Evolutionary conservation across 768 basidiomycete genomes (phyloP), one percentile per base, ranked within the genome.

Genomic region (Suillus variegatus): DNA sequence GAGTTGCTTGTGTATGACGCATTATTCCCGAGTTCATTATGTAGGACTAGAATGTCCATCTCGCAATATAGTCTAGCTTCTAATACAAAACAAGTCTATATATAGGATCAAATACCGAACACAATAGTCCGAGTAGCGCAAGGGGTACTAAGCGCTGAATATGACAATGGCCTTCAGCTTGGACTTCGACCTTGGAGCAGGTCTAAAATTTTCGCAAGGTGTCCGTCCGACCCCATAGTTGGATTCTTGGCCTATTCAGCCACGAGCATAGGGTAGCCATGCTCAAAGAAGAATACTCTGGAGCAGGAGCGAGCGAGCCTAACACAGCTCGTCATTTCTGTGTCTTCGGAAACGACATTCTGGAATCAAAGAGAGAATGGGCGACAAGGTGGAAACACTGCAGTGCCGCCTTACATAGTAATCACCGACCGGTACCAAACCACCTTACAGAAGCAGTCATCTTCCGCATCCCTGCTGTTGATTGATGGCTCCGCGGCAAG

Each of bases 281-380:
- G 90, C 4, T 82, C 87, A 66, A 92, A 90, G 32, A 32, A 32
- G 32, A 81, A 90, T 84, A 82, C n/a, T 82, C 74, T 7, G 86
- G 85, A 3, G 82, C 84, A 5, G 82, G 70, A 0, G 89, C 87
- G 1, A 90, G 81, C 0, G 80, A 76, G 1, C 85, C 81, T 6
- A 90, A 80, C 4, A 84, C 85, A 57, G 79, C 78, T 51, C 74
- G 75, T 86, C 88, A 90, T 65, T 80, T 65, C 32, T 76, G 79
- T 12, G 80, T 78, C 63, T 76, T 79, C 7, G 84, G 75, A 46
- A 43, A 47, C 6, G 18, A 55, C 35, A 55, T 55, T 32, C 52
- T 35, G 32, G 22, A 49, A 13, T 25, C 13, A 22, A 49, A 22
- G 13, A 25, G 47, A 49, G 47, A 22, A 49, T 13, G 47, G n/a